phyloP scores from a whole-genome alignment of 2,329 filamentous ascomycete genomes.

The Fusarium foetens region DNA sequence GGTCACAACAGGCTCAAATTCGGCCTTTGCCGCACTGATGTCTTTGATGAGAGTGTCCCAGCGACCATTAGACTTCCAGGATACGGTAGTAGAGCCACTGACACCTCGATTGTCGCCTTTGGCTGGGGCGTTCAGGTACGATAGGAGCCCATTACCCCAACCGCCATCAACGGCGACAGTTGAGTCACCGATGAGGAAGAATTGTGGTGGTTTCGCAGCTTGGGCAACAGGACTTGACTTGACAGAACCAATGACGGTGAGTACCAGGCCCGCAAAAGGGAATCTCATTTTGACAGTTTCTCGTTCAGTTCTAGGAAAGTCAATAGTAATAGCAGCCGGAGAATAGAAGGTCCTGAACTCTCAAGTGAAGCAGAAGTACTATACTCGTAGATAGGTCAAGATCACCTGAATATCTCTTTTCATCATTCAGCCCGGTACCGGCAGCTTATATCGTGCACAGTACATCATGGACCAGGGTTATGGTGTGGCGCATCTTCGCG shows the following conservation, averaged over 20 bases:
- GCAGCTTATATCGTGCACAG: background rate
- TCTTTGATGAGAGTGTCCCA: conserved; percentile 2
- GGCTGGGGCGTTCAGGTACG: background rate
- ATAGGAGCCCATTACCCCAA: background rate
- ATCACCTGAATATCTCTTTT: background rate
- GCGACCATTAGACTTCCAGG: conserved; percentile 7
- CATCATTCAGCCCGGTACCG: background rate
- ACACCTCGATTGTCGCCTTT: background rate
- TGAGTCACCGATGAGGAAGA: conserved; percentile 11
- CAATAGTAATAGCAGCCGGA: background rate
- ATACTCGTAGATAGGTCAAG: background rate
- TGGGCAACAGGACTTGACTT: background rate
- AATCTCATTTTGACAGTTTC: background rate
- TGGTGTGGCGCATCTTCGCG: background rate
- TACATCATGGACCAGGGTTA: no score
- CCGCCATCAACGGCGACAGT: background rate
- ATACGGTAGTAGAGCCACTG: conserved; percentile 3
- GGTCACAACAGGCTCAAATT: background rate
- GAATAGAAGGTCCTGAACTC: accelerated
- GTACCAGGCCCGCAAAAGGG: accelerated
- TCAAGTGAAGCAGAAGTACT: background rate
- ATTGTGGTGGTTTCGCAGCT: background rate
- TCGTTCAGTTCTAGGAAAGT: accelerated
- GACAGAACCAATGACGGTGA: background rate
- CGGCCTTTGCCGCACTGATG: background rate